Evolutionary conservation across 495 filamentous ascomycete genomes (phyloP), one percentile per base, ranked within the genome.

Genomic region (Talaromyces nanjingensis): DNA sequence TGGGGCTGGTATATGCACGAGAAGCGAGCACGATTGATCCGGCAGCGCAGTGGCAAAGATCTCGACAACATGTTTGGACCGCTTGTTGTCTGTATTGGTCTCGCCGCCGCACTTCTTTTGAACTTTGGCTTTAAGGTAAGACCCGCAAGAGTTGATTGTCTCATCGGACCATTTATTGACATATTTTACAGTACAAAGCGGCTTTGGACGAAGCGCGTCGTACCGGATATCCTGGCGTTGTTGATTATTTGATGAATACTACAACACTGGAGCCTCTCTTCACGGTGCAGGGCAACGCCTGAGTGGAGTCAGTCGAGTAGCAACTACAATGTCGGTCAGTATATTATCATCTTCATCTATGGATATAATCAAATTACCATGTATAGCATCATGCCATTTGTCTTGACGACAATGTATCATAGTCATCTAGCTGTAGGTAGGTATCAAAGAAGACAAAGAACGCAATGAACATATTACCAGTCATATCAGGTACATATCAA

Each of bases 1-100:
- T 98, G 94, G 94, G 94, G 94, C 4, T 96, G 88, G 76, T 87
- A 81, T 66, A 89, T 93, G 79, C 89, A 93, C 68, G 84, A 88
- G 65, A 83, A 77, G 71, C 82, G 94, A 34, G 83, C 87, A 25
- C 81, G 80, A 11, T 87, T 98, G 78, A 98, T 98, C 72, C 72
- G 86, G 49, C 81, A 88, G 68, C 79, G 93, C 62, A 96, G 91
- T 74, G 92, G 92, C 20, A 91, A 86, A 72, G 94, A 98, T 69
- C 91, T 98, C 74, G 93, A 98, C 73, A 94, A 90, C 68, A 76
- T 89, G 65, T 66, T 91, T 58, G 94, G 94, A 3, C 94, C 96
- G 22, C 70, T 96, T 59, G 83, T 96, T 2, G 87, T 98, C 53
- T 93, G 90, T 70, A 73, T 88, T 34, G 91, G 92, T 24, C 72